A percentile compares a stretch with the other conserved stretches of the same genome.
Evolutionary conservation across 345 rosid genomes (phyloP).

Genomic region (Raphanus sativus): DNA sequence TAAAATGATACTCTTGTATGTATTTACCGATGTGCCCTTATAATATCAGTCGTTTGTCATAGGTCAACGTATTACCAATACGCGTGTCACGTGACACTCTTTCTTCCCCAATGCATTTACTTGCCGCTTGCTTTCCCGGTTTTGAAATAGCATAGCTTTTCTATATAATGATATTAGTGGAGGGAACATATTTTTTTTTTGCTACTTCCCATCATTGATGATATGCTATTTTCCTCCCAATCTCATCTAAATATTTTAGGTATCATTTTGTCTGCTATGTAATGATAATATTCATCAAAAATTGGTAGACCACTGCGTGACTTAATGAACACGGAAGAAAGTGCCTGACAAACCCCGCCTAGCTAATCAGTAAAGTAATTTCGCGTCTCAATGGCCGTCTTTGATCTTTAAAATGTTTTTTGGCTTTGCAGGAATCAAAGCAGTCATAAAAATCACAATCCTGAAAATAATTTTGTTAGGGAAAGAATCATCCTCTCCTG

Average conservation of each 20-base stretch:
- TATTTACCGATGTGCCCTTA: too few species aligned
- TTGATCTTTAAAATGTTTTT: too few species aligned
- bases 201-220: not conserved
- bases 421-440: not conserved
- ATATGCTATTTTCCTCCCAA: not conserved
- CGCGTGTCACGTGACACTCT: too few species aligned
- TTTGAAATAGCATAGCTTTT: too few species aligned
- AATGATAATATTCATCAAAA: not conserved
- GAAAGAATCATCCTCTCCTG: not conserved
- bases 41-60: too few species aligned
- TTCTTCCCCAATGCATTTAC: too few species aligned
- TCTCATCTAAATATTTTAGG: not conserved
- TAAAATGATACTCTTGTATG: too few species aligned
- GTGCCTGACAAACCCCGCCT: not conserved
- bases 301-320: not conserved
- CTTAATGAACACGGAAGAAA: not conserved
- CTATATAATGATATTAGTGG: too few species aligned
- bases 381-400: not conserved
- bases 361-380: too few species aligned
- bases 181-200: too few species aligned
- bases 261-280: not conserved
- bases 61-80: too few species aligned
- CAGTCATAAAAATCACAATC: not conserved
- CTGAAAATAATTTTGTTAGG: not conserved
- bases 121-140: too few species aligned